Percentiles rank a stretch among this genome's conserved stretches.
Evolutionary conservation across 2,329 filamentous ascomycete genomes (phyloP).

Genomic region (Sporothrix pallida): DNA sequence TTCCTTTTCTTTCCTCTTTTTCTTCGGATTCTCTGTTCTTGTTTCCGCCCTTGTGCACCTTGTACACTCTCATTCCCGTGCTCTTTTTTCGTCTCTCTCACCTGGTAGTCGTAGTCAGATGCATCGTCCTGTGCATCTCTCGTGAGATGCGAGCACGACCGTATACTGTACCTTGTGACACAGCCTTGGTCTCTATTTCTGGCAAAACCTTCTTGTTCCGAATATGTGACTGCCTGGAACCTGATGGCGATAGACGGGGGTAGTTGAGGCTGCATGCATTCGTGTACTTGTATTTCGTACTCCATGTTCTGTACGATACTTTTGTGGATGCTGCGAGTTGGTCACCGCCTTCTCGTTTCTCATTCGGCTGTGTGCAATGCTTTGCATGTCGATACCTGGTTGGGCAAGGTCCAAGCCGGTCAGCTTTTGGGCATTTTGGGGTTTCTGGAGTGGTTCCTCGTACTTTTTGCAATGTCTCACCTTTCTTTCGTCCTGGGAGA

Average conservation of each 20-base stretch:
- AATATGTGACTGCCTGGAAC: neutral
- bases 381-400: neutral
- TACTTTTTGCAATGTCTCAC: slow-evolving; percentile 19
- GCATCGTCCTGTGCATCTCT: neutral
- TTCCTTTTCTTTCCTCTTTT: neutral
- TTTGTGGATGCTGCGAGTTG: neutral
- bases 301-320: neutral
- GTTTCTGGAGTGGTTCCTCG: neutral
- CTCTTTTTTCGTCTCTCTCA: neutral
- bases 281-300: neutral
- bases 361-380: neutral
- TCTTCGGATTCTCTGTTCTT: neutral
- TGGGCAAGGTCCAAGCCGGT: neutral
- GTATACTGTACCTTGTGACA: slow-evolving; percentile 18
- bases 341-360: slow-evolving; percentile 27
- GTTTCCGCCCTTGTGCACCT: neutral
- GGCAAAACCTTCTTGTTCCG: neutral
- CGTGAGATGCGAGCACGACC: slow-evolving; percentile 6
- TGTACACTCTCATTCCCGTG: slow-evolving; percentile 1
- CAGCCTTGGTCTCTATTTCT: slow-evolving; percentile 4
- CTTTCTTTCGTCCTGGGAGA: slow-evolving; percentile 25
- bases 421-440: slow-evolving; percentile 17
- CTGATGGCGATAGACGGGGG: neutral
- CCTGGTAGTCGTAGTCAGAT: neutral
- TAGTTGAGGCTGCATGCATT: slow-evolving; percentile 6